phyloP scores from a whole-genome alignment of 2,329 filamentous ascomycete genomes.

The Colletotrichum kahawae region DNA sequence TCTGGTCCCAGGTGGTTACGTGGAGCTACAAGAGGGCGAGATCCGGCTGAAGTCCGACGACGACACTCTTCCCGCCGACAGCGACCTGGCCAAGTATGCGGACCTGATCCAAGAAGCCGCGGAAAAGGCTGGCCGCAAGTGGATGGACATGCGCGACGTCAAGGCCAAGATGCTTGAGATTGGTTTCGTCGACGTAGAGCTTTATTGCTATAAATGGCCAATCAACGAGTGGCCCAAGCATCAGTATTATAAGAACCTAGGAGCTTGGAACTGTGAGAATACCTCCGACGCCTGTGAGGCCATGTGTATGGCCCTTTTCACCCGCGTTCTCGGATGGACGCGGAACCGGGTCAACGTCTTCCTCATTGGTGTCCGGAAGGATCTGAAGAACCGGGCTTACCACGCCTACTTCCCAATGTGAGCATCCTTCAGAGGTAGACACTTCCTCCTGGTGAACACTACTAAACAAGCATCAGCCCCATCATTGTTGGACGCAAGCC shows the following conservation, averaged over 20 bases:
- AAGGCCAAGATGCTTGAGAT: conserved; percentile 29
- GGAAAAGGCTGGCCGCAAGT: conserved; percentile 26
- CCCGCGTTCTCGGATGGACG: conserved; percentile 36
- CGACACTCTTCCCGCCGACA: neutral
- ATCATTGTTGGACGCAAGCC: neutral
- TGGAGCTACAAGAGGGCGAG: conserved; percentile 24
- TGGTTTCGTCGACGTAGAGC: conserved; percentile 27
- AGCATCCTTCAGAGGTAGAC: conserved; percentile 1
- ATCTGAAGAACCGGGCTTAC: conserved; percentile 34
- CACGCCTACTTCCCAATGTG: conserved; percentile 44
- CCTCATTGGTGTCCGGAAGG: conserved; percentile 35
- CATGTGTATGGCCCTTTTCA: conserved; percentile 39
- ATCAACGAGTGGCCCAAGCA: conserved; percentile 20
- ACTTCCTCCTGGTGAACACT: neutral
- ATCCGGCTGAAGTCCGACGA: neutral
- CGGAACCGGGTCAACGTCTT: conserved; percentile 36
- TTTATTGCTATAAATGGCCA: conserved; percentile 20
- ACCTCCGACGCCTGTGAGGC: conserved; percentile 36
- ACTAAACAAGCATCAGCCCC: neutral
- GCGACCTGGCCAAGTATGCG: neutral
- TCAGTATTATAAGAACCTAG: neutral
- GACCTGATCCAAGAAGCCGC: neutral
- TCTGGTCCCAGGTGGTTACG: neutral
- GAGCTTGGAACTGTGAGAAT: conserved; percentile 33
- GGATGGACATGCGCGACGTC: conserved; percentile 24